Conservation (phyloP, 2,329 filamentous ascomycete species). For the Fusarium avenaceum region DNA sequence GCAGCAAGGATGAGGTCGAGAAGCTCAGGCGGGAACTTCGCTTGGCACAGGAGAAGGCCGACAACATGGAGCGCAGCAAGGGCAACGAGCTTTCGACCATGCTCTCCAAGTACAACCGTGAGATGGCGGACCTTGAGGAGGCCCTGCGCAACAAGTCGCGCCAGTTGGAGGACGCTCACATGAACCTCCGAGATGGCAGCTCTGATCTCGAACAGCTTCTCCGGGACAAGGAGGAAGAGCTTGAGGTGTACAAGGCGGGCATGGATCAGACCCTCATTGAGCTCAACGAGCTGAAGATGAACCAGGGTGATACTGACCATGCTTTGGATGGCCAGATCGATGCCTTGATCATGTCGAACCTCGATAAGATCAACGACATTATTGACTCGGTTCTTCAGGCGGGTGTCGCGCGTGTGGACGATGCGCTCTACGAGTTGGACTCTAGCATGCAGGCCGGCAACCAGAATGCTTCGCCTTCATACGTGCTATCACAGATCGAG, state of each 20-base stretch:
- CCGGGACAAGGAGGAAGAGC: slow-evolving; percentile 95
- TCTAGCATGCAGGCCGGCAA: slow-evolving; percentile 99
- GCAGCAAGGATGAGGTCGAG: slow-evolving; percentile 92
- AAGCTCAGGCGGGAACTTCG: slow-evolving; percentile 94
- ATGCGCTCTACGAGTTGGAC: slow-evolving; percentile 96
- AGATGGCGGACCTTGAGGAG: slow-evolving; percentile 97
- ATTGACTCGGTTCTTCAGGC: slow-evolving; percentile 96
- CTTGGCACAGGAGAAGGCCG: slow-evolving; percentile 89
- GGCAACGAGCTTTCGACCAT: slow-evolving; percentile 95
- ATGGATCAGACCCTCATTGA: slow-evolving; percentile 97
- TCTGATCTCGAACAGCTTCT: slow-evolving; percentile 88
- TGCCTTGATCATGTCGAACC: slow-evolving; percentile 84
- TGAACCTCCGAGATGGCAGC: slow-evolving; percentile 82
- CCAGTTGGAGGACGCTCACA: slow-evolving; percentile 84
- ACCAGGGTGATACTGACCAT: slow-evolving; percentile 80
- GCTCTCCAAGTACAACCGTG: slow-evolving; percentile 95
- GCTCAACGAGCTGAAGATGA: slow-evolving; percentile 86
- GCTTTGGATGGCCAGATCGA: slow-evolving; percentile 93
- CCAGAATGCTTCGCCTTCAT: slow-evolving; percentile 94
- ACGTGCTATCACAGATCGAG: slow-evolving; percentile 96
- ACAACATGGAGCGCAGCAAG: slow-evolving; percentile 93
- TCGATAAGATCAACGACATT: slow-evolving; percentile 95
- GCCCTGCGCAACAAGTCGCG: slow-evolving; percentile 89
- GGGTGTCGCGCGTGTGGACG: slow-evolving; percentile 93
- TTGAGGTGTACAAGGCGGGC: slow-evolving; percentile 97